Evolutionary conservation across 1,139 yeast species (phyloP), one percentile per base, ranked within the genome.

Genomic region (Pichiaceae sp.): DNA sequence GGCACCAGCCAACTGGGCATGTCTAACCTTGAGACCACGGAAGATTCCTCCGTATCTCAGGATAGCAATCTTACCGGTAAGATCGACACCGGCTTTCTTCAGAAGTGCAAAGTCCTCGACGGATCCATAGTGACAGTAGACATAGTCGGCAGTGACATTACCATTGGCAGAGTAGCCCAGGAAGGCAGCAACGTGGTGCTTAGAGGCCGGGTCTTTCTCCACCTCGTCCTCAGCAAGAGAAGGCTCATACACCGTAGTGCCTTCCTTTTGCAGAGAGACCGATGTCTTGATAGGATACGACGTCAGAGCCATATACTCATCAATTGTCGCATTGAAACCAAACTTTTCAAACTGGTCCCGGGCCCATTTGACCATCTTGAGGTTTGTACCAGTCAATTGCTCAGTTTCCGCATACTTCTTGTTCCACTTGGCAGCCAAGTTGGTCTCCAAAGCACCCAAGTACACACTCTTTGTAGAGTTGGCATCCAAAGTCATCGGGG

Each of bases 331-430:
- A 41, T 59, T 44, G 39, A 78, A 59, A 0, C 89, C 89, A 47
- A 64, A 80, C 45, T 78, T 81, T 39, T 64, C 68, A 49, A 79
- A 78, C 52, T 77, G 75, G 5, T 62, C 60, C 31, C 64, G 62
- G 7, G 93, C 81, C 72, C 80, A 84, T 36, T 80, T 65, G 15
- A 76, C 91, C 42, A 81, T 62, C 11, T 64, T 75, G 38, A 63
- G 59, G 50, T 78, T 78, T 29, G 78, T 72, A 8, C 94, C 95
- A 1, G 91, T 86, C 41, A 83, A 62, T 53, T 83, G 94, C 2
- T 82, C 72, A 36, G 69, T 73, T 12, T 67, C 51, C 4, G 86
- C 75, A 50, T 78, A 81, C 25, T 57, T 63, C 40, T 65, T 48
- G 3, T 72, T 62, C 81, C 81, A 75, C 36, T 72, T 60, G 1